Percentiles rank a stretch among this genome's conserved stretches.
These are phyloP conservation scores for Herpomyces periplanetae DNA, from an alignment of 2,329 filamentous ascomycete species.

Conservation along the genomic window DNA sequence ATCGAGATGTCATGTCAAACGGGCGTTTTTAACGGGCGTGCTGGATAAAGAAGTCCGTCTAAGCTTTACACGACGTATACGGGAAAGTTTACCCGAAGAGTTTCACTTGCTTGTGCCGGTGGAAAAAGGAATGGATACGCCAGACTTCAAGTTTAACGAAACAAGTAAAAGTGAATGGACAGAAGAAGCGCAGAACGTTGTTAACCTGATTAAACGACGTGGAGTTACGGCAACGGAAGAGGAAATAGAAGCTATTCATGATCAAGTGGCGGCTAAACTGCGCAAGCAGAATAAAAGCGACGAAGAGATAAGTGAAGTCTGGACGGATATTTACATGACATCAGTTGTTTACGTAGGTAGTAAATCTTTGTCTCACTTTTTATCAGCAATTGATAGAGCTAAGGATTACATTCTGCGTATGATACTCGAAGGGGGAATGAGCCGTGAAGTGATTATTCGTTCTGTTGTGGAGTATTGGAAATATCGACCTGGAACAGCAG, in stretches of 20 bases:
- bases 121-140: slow-evolving; percentile 76
- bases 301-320: slow-evolving; percentile 34
- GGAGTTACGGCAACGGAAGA: slow-evolving; percentile 59
- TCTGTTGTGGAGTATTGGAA: slow-evolving; percentile 77
- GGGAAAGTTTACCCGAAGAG: slow-evolving; percentile 50
- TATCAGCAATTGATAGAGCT: slow-evolving; percentile 77
- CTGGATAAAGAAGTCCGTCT: slow-evolving; percentile 87
- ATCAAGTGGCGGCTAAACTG: slow-evolving; percentile 30
- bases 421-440: slow-evolving; percentile 28
- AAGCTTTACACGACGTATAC: slow-evolving; percentile 80
- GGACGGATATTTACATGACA: slow-evolving; percentile 72
- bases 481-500: slow-evolving; percentile 37
- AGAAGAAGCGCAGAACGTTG: slow-evolving; percentile 44
- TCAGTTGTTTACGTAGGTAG: slow-evolving; percentile 70
- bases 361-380: slow-evolving; percentile 76
- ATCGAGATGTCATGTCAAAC: slow-evolving; percentile 38
- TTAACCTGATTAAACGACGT: slow-evolving; percentile 34
- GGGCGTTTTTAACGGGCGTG: slow-evolving; percentile 63
- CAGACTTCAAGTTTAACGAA: slow-evolving; percentile 57
- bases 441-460: slow-evolving; percentile 51
- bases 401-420: slow-evolving; percentile 55
- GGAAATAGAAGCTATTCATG: slow-evolving; percentile 54
- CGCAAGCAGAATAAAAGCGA: slow-evolving; percentile 25
- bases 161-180: slow-evolving; percentile 36
- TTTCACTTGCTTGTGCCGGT: slow-evolving; percentile 46